A percentile compares a stretch with the other conserved stretches of the same genome.
Conservation (phyloP, 2,329 filamentous ascomycete genomes). For the Arachnomyces sp. region DNA sequence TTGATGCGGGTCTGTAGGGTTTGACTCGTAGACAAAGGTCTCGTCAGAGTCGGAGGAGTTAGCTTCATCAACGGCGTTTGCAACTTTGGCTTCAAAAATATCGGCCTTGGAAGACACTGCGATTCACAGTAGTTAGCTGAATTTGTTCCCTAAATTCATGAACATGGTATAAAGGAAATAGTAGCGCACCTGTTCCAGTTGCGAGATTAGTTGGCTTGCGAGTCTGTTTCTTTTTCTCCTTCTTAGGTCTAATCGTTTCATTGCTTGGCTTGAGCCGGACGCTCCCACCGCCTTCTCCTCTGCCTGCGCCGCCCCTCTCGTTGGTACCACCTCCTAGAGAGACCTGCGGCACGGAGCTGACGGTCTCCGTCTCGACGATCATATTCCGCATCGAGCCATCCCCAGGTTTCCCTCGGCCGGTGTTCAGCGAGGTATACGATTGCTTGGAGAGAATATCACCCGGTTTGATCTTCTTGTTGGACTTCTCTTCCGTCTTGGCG, state of each 20-base stretch:
- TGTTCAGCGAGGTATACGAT: conserved; percentile 59
- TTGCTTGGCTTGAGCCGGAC: conserved; percentile 80
- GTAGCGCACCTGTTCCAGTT: conserved; percentile 17
- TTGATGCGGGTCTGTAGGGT: conserved; percentile 58
- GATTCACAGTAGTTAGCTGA: conserved; percentile 16
- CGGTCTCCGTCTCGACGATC: conserved; percentile 96
- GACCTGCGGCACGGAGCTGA: conserved; percentile 80
- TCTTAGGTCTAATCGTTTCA: conserved; percentile 93
- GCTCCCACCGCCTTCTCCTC: conserved; percentile 60
- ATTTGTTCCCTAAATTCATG: background rate
- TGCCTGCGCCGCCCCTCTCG: conserved; percentile 51
- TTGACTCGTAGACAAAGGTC: conserved; percentile 98
- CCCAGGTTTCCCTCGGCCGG: conserved; percentile 57
- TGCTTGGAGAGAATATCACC: conserved; percentile 53
- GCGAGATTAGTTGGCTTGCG: conserved; percentile 61
- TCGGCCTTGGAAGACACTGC: conserved; percentile 90
- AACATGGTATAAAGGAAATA: background rate
- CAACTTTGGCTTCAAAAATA: conserved; percentile 95
- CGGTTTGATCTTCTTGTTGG: conserved; percentile 37
- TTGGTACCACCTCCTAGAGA: conserved; percentile 57
- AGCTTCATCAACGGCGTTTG: conserved; percentile 89
- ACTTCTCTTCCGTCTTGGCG: conserved; percentile 24
- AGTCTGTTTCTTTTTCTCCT: conserved; percentile 74
- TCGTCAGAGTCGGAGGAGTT: conserved; percentile 97
- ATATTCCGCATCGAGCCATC: conserved; percentile 81